Evolutionary conservation across 371 early-diverging fungal species (phyloP).

Genomic region (Mucor ambiguus): DNA sequence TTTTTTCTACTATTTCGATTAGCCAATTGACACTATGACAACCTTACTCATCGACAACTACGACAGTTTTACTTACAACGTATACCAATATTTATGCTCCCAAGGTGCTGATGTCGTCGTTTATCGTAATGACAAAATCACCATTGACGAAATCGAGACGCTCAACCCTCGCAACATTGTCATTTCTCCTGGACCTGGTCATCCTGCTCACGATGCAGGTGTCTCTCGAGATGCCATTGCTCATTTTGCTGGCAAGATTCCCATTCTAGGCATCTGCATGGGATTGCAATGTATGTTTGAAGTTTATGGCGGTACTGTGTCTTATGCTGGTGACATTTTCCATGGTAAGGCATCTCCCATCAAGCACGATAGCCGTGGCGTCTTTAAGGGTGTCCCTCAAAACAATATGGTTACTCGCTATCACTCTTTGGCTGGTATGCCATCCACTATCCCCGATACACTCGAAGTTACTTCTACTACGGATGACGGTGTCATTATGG

Average conservation of each 20-base stretch:
- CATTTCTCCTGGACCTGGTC: conserved; percentile 96
- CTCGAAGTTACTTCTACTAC: conserved; percentile 89
- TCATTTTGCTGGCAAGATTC: conserved; percentile 91
- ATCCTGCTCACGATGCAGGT: conserved; percentile 89
- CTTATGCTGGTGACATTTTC: conserved; percentile 88
- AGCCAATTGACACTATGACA: conserved; percentile 46
- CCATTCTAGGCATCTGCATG: conserved; percentile 96
- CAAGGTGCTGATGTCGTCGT: conserved; percentile 93
- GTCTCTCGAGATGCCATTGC: conserved; percentile 83
- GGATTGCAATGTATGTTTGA: conserved; percentile 97
- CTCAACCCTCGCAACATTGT: conserved; percentile 91
- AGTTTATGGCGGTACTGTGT: conserved; percentile 90
- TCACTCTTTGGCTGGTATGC: conserved; percentile 93
- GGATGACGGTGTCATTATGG: conserved; percentile 89
- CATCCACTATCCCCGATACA: conserved; percentile 77
- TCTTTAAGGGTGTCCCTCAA: conserved; percentile 85
- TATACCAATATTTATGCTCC: conserved; percentile 90
- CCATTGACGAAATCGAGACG: conserved; percentile 76
- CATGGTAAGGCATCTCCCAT: conserved; percentile 94
- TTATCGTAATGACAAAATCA: conserved; percentile 91
- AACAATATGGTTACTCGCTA: conserved; percentile 89
- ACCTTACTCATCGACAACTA: conserved; percentile 96
- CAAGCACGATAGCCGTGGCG: conserved; percentile 86
- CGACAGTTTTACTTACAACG: conserved; percentile 98
- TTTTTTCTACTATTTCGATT: conserved; percentile 1